Evolutionary conservation across 305 asterid genomes (phyloP).

Genomic region (Withania somnifera): DNA sequence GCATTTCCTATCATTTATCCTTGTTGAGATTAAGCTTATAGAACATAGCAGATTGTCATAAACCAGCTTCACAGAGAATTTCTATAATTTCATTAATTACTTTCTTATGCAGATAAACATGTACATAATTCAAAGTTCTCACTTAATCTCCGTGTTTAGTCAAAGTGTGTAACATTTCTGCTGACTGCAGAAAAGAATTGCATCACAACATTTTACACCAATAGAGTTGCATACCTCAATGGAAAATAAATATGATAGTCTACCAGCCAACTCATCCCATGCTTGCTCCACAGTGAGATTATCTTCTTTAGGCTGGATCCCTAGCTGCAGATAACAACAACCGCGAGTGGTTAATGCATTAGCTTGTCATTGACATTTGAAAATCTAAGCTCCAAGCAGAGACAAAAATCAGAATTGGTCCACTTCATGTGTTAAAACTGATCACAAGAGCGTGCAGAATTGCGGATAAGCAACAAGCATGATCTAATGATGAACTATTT

Average conservation of each 20-base stretch:
- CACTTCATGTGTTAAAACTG: not conserved
- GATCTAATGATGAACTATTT: not conserved
- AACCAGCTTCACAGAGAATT: not conserved
- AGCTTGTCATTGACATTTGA: conserved; percentile 3
- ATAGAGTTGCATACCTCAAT: conserved; percentile 44
- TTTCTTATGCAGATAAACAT: not conserved
- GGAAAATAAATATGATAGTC: conserved; percentile 55
- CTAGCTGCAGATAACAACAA: conserved; percentile 44
- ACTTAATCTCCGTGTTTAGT: not conserved
- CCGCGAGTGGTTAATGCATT: not conserved
- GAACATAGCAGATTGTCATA: not conserved
- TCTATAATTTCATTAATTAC: not conserved
- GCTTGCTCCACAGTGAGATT: conserved; percentile 65
- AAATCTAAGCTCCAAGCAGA: not conserved
- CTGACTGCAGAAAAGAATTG: not conserved
- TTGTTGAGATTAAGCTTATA: not conserved
- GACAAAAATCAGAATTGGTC: not conserved
- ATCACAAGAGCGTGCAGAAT: not conserved
- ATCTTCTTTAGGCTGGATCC: conserved; percentile 50
- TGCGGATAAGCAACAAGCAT: not conserved
- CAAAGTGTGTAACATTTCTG: not conserved
- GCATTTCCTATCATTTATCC: not conserved
- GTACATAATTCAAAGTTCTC: not conserved
- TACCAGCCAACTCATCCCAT: conserved; percentile 54
- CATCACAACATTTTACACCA: not conserved